Base-by-base conservation (phyloP, 148 eudicot genomes). In the Vaccinium myrtillus region DNA sequence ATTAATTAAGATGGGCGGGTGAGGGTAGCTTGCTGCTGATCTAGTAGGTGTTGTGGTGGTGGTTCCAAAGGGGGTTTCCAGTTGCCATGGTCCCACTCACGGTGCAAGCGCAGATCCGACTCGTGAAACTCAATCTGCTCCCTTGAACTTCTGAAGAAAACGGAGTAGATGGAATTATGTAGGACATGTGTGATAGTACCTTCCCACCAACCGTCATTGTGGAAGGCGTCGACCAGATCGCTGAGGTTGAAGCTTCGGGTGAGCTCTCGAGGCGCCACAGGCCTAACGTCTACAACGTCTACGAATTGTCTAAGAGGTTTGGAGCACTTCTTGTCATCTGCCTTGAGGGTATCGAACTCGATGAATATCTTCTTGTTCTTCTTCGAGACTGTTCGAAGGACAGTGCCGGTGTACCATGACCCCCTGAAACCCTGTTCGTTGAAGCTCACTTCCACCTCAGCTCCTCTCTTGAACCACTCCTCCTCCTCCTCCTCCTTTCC, bases 201-300 rank as follows among this genome's bases (percentile, higher is more conserved):
- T 56, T 89, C 89, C 89, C 91, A 87, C 89, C 91, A 89, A 12
- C 91, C 89, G 78, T 89, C 91, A 27, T 87, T 80, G 76, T 89
- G 86, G 86, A 77, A 89, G 48, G 91, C 91, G 25, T 89, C 89
- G 9, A 89, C 89, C 36, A 87, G 87, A 23, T 89, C 89, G 75
- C 85, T 81, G 67, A 86, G 77, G n/a, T 54, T 50, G 82, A 87
- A 77, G 39, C 10, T 32, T 48, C 87, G 78, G 25, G 2, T 39
- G 25, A 78, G 18, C 49, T 88, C 89, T 11, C 84, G 69, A 14
- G 89, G 89, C 2, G 87, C 82, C 10, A 79, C 21, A 0, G 90
- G 90, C 5, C 90, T 85, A 12, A 81, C 84, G 36, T 83, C 69
- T 21, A 88, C 69, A 11, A 67, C 39, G 46, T 83, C 49, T 39